phyloP scores from a whole-genome alignment of 805 yeast genomes.

The Cyberlindnera amylophila region DNA sequence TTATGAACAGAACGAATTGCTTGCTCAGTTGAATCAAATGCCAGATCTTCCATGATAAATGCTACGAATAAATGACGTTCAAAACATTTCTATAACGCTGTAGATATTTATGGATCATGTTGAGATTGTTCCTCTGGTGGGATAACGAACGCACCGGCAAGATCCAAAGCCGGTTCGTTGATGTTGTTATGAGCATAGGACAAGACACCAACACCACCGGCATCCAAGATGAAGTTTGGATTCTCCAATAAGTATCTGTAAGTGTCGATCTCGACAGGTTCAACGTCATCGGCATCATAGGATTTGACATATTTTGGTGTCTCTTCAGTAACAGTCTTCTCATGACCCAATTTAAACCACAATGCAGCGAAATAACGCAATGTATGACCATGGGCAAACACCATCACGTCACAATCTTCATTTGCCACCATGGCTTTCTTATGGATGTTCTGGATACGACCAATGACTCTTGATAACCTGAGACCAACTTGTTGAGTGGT shows the following conservation, averaged over 20 bases:
- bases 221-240: constrained; percentile 83
- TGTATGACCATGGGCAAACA: constrained; percentile 93
- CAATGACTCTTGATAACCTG: constrained; percentile 70
- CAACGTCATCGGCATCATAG: constrained; percentile 28
- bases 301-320: constrained; percentile 21
- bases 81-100: neutral
- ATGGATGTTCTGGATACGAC: constrained; percentile 60
- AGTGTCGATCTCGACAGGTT: constrained; percentile 30
- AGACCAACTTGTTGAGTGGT: constrained; percentile 56
- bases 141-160: constrained; percentile 79
- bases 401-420: constrained; percentile 65
- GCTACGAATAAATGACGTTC: no score
- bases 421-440: constrained; percentile 44
- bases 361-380: constrained; percentile 84
- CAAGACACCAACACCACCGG: constrained; percentile 92
- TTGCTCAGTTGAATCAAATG: constrained; percentile 39
- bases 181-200: constrained; percentile 83
- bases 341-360: constrained; percentile 56
- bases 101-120: constrained; percentile 6
- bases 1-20: constrained; percentile 49
- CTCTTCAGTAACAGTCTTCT: constrained; percentile 8
- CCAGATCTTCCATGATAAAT: constrained; percentile 11
- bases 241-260: constrained; percentile 42
- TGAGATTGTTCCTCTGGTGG: constrained; percentile 55
- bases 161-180: constrained; percentile 79